Conservation (phyloP, 164 flowering plant species). For the Berberis thunbergii region DNA sequence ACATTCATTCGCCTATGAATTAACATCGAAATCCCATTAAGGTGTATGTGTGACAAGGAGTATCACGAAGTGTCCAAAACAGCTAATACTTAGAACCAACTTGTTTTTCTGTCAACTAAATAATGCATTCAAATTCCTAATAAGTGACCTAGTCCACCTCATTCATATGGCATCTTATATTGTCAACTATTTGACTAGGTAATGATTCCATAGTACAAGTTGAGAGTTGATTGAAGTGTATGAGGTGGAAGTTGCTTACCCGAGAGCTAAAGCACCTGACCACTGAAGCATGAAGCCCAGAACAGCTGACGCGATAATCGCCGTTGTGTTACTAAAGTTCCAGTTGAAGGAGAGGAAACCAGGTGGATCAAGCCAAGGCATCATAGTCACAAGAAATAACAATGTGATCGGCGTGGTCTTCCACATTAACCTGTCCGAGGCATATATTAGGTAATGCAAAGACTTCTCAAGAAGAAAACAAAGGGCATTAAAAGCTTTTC, state of each 20-base stretch:
- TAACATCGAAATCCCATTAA: too few relatives aligned
- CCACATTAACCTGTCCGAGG: conserved; percentile 82
- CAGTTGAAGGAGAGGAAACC: conserved; percentile 73
- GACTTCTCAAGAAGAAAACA: neutral
- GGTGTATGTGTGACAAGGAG: too few relatives aligned
- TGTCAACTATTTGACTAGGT: too few relatives aligned
- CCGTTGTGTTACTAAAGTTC: conserved; percentile 47
- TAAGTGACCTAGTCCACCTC: too few relatives aligned
- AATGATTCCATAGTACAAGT: too few relatives aligned
- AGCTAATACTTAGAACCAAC: too few relatives aligned
- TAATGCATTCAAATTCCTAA: too few relatives aligned
- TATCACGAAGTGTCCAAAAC: too few relatives aligned
- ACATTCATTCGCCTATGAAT: too few relatives aligned
- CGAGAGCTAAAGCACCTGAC: conserved; percentile 98
- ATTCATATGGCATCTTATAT: too few relatives aligned
- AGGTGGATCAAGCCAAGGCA: conserved; percentile 94
- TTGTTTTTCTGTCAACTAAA: too few relatives aligned
- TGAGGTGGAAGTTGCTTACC: conserved; percentile 35
- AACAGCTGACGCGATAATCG: conserved; percentile 63
- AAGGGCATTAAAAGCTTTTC: neutral
- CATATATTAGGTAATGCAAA: conserved; percentile 5
- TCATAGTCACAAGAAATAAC: conserved; percentile 60
- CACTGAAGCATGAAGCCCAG: conserved; percentile 97
- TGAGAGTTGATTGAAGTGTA: too few relatives aligned
- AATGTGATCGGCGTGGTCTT: conserved; percentile 91